These are phyloP conservation scores for Naganishia vaughanmartiniae DNA, from an alignment of 768 basidiomycete species.

Conservation along the genomic window DNA sequence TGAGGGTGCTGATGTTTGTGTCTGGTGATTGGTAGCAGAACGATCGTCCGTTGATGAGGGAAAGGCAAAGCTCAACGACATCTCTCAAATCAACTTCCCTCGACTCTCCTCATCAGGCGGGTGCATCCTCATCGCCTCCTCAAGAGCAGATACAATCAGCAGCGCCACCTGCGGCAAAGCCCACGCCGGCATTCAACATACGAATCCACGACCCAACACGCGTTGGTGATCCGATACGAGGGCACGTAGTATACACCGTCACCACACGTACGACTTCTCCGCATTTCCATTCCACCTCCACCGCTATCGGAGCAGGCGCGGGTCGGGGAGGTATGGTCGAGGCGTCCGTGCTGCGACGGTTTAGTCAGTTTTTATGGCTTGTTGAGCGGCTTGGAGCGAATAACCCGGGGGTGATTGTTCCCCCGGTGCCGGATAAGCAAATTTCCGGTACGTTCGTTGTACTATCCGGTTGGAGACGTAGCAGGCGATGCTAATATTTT, in stretches of 20 bases:
- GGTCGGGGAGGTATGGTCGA: conserved; percentile 58
- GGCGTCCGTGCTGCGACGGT: conserved; percentile 93
- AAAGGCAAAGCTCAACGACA: background rate
- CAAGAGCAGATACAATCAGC: background rate
- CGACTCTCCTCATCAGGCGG: background rate
- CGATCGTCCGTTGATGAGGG: conserved; percentile 8
- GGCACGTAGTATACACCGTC: conserved; percentile 93
- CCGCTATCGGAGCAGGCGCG: conserved; percentile 46
- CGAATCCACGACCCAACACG: conserved; percentile 96
- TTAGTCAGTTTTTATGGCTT: conserved; percentile 96
- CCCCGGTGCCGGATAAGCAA: conserved; percentile 94
- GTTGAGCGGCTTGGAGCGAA: conserved; percentile 82
- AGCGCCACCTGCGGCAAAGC: background rate
- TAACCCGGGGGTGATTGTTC: conserved; percentile 95
- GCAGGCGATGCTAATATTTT: background rate
- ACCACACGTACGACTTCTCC: conserved; percentile 88
- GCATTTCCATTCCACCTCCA: conserved; percentile 55
- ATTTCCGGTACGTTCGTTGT: conserved; percentile 59
- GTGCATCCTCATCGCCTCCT: background rate
- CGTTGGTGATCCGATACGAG: conserved; percentile 82
- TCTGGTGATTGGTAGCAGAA: background rate
- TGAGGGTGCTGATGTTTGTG: background rate
- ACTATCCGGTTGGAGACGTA: background rate
- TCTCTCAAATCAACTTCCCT: conserved; percentile 7
- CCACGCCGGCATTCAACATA: conserved; percentile 69